Conservation (phyloP, 179 eudicot species). For the Drosera spatulata region DNA sequence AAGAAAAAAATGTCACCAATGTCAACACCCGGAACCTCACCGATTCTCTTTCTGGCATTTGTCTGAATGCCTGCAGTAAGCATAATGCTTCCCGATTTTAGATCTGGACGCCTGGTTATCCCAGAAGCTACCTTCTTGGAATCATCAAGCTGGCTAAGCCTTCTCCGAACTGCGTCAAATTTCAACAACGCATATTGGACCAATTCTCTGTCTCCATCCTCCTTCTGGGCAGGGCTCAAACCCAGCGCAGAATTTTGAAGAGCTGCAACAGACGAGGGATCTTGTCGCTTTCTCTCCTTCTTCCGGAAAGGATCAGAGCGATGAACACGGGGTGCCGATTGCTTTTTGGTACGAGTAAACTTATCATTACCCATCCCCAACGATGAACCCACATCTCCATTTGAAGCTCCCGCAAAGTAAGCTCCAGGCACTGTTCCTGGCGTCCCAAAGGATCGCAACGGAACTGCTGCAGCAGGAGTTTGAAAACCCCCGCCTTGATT, state of each 20-base stretch:
- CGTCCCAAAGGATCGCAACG: slow-evolving; percentile 31
- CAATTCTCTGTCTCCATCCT: slow-evolving; percentile 33
- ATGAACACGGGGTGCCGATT: slow-evolving; percentile 7
- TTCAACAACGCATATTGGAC: slow-evolving; percentile 20
- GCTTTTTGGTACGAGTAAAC: neutral
- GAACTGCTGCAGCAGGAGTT: slow-evolving; percentile 40
- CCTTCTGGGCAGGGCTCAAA: slow-evolving; percentile 12
- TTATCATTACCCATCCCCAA: slow-evolving; percentile 11
- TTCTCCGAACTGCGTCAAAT: slow-evolving; percentile 38
- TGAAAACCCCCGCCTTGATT: slow-evolving; percentile 3
- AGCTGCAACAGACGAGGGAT: slow-evolving; percentile 14
- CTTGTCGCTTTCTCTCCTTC: slow-evolving; percentile 5
- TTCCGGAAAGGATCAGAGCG: slow-evolving; percentile 20
- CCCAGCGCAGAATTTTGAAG: slow-evolving; percentile 20
- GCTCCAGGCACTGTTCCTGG: slow-evolving; percentile 12
- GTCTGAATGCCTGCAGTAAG: slow-evolving; percentile 46
- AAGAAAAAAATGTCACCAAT: slow-evolving; percentile 60
- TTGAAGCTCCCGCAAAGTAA: slow-evolving; percentile 10
- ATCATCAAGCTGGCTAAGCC: slow-evolving; percentile 41
- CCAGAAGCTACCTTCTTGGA: slow-evolving; percentile 23
- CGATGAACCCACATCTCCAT: slow-evolving; percentile 18
- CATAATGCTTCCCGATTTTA: slow-evolving; percentile 32
- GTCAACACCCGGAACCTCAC: slow-evolving; percentile 46
- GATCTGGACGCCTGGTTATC: slow-evolving; percentile 26
- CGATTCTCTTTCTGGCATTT: slow-evolving; percentile 40